Base-by-base conservation (phyloP, 345 rosid species). In the Hirschfeldia incana region DNA sequence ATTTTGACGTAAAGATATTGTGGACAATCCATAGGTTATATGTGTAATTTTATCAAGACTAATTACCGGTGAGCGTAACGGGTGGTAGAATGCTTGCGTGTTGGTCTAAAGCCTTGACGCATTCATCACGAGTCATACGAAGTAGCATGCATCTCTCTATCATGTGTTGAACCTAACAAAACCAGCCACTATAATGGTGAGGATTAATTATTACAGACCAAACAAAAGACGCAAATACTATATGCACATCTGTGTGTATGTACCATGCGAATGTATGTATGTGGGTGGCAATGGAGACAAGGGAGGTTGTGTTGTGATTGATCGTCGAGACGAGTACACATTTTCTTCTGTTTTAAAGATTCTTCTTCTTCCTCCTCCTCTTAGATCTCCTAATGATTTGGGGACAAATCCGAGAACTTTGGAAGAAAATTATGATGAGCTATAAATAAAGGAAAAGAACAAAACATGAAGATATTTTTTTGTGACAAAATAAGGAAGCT, bases 71-170 rank as follows among this genome's bases (percentile, higher is more conserved):
- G 28, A 93, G 84, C 1, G 94, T 93, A 68, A 91, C 83, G 61
- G 88, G 84, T 5, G 97, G 97, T 37, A 33, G 84, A 81, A 93
- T 81, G 49, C 78, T 79, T 44, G 97, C 97, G 78, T 87, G 92
- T 1, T 83, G 74, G 12, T 83, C 88, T 21, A 91, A 83, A 2
- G 88, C 92, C 85, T 87, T 78, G 60, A 89, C 72, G 80, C 98
- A 93, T 81, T 89, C 93, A 15, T 90, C 92, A 81, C 81, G 88
- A 85, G 74, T 88, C 98, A 93, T 85, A 66, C 74, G 89, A 59
- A 89, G 93, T 13, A 91, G 55, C 83, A 91, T 78, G 79, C 98
- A 93, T 76, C 90, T 88, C 86, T 91, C 98, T 77, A 93, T 93
- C 62, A 93, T 88, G 80, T 88, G 88, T 51, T 91, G 98, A 70